A percentile compares a stretch with the other conserved stretches of the same genome.
phyloP scores from a whole-genome alignment of 2,329 filamentous ascomycete genomes.

The Dothistroma pini region DNA sequence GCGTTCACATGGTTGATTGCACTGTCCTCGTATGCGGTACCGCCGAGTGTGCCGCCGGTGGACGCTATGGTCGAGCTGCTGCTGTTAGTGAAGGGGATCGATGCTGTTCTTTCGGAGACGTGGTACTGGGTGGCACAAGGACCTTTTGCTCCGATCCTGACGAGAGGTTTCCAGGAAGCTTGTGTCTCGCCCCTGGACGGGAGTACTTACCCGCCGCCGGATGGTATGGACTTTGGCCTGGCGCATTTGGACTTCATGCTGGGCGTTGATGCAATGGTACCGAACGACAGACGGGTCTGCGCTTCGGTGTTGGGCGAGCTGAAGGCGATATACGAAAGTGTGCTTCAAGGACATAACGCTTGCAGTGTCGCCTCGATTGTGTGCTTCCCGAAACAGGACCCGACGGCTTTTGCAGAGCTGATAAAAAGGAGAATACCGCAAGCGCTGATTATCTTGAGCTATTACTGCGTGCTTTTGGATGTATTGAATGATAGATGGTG shows the following conservation, averaged over 20 bases:
- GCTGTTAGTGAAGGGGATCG: constrained; percentile 27
- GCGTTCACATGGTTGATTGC: constrained; percentile 29
- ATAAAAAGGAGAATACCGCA: constrained; percentile 29
- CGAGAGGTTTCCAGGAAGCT: constrained; percentile 23
- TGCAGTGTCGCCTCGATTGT: constrained; percentile 29
- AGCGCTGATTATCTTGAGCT: constrained; percentile 30
- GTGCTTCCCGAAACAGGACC: constrained; percentile 32
- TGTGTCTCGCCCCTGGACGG: constrained; percentile 1
- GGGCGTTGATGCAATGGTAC: constrained; percentile 29
- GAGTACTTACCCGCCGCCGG: constrained; percentile 19
- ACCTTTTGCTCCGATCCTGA: constrained; percentile 29
- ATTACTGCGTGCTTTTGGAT: constrained; percentile 32
- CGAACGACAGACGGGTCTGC: constrained; percentile 27
- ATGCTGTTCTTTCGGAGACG: constrained; percentile 24
- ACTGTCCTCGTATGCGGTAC: constrained; percentile 30
- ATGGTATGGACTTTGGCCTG: constrained; percentile 31
- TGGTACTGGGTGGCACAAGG: constrained; percentile 31
- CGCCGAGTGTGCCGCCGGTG: constrained; percentile 28
- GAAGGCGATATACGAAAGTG: constrained; percentile 24
- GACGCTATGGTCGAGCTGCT: constrained; percentile 31
- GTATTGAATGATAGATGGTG: constrained; percentile 30
- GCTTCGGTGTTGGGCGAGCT: constrained; percentile 28
- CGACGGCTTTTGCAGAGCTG: constrained; percentile 24
- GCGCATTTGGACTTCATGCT: constrained; percentile 34
- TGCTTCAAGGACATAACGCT: constrained; percentile 16